Conservation (phyloP, 148 eudicot species). For the Rhododendron ferrugineum region DNA sequence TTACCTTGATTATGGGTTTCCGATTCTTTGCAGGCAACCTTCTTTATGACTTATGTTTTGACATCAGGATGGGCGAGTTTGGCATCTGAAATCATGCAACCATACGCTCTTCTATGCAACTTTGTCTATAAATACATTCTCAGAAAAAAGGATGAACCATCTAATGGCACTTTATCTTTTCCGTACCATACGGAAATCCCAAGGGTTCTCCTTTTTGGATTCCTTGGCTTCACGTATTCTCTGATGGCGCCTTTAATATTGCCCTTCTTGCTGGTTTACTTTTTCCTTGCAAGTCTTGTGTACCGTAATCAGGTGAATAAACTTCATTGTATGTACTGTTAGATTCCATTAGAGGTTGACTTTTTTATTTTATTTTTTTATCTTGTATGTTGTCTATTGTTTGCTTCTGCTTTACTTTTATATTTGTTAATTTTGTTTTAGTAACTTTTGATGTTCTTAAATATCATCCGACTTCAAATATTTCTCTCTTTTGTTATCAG, state of each 20-base stretch:
- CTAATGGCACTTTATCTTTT: slow-evolving; percentile 57
- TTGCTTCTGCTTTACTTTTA: background rate
- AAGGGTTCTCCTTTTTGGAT: slow-evolving; percentile 72
- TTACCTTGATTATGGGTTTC: background rate
- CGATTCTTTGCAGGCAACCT: slow-evolving; percentile 61
- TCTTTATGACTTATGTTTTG: slow-evolving; percentile 79
- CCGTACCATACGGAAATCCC: slow-evolving; percentile 96
- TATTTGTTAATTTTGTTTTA: background rate
- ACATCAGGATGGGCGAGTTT: slow-evolving; percentile 99
- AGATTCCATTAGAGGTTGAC: background rate
- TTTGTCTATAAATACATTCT: slow-evolving; percentile 38
- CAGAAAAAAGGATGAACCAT: slow-evolving; percentile 44
- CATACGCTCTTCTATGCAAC: slow-evolving; percentile 61
- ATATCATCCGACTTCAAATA: background rate
- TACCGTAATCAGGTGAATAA: slow-evolving; percentile 88
- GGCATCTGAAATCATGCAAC: slow-evolving; percentile 84
- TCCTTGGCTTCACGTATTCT: slow-evolving; percentile 71
- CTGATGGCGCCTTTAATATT: slow-evolving; percentile 76
- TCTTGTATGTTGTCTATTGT: background rate
- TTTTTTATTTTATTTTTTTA: background rate
- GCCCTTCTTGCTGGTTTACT: slow-evolving; percentile 83
- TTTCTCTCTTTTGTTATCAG: background rate
- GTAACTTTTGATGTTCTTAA: background rate
- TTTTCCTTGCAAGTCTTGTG: slow-evolving; percentile 72
- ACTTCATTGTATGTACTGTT: background rate